Evolutionary conservation across 768 basidiomycete species (phyloP), one percentile per base, ranked within the genome.

Genomic region (Rhodotorula sphaerocarpa): DNA sequence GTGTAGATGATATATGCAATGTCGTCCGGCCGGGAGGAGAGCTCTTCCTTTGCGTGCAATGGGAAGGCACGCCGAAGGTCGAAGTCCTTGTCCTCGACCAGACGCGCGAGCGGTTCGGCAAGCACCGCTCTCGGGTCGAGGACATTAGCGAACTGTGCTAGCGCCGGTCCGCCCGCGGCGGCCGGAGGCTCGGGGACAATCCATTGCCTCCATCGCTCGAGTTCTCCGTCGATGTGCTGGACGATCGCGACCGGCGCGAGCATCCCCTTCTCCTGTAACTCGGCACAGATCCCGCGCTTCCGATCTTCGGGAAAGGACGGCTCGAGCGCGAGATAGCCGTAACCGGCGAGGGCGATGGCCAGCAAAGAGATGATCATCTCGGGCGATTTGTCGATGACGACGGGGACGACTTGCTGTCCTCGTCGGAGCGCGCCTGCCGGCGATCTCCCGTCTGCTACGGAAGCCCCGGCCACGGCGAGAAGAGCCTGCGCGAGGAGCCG

Each of bases 1-100:
- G 67, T 69, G 41, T 65, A 69, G 41, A 69, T 65, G 11, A 69
- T 47, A 23, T 69, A 69, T 1, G 67, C 67, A 23, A 62, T 44
- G n/a, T 50, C 63, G 23, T 55, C 50, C n/a, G 36, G 36, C 36
- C 10, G 16, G 36, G 36, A 16, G 10, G 36, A 39, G 16, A 16
- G 36, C 16, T 39, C n/a, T n/a, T n/a, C n/a, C n/a, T n/a, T n/a
- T n/a, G n/a, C n/a, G n/a, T n/a, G n/a, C n/a, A n/a, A n/a, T n/a
- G n/a, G n/a, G n/a, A n/a, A n/a, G n/a, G n/a, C n/a, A n/a, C n/a
- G n/a, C n/a, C n/a, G n/a, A n/a, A n/a, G n/a, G n/a, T n/a, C n/a
- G n/a, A n/a, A n/a, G n/a, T n/a, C n/a, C n/a, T n/a, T n/a, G n/a
- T n/a, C n/a, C n/a, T n/a, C n/a, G 41, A 64, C 30, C 23, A 59